Base-by-base conservation (phyloP, 2,329 filamentous ascomycete species). In the Mycosphaerella arachidis region DNA sequence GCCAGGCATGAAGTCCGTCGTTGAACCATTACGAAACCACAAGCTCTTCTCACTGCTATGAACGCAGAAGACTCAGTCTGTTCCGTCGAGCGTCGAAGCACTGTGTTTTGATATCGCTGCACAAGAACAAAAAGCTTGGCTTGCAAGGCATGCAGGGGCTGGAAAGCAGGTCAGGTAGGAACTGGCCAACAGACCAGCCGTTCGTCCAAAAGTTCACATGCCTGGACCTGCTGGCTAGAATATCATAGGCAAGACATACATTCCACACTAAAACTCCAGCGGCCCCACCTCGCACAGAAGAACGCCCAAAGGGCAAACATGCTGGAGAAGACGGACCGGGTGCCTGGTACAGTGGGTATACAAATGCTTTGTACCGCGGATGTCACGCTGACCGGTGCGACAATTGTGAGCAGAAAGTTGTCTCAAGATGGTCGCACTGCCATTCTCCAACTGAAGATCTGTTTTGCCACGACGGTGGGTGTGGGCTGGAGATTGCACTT, bases 201-300 rank as follows among this genome's bases (percentile, higher is more conserved):
- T 29, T 30, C 50, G 50, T 52, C 35, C 50, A 50, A n/a, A 50
- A 50, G 24, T 50, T 29, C 46, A 50, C 46, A 50, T 50, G 46
- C 46, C 46, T 50, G 24, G 46, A 29, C 46, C 46, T 29, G 30
- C 20, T 52, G 27, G 27, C 27, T 18, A 29, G n/a, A 52, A 30
- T 52, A 20, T 35, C n/a, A 52, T 13, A n/a, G 30, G 50, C 50
- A 52, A 52, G 50, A 52, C 50, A 52, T 35, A 52, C 50, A 52
- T 52, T 52, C 50, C 50, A 16, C 50, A 33, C 50, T 24, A 30
- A 12, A 4, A 9, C 16, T 9, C 9, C 10, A 30, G 29, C 16
- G 9, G 1, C 27, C 29, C 50, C 20, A 50, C 24, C 46, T 27
- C 46, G 46, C 46, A 52, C 30, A 52, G 48, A 24, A 52, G 29